A percentile compares a stretch with the other conserved stretches of the same genome.
Conservation (phyloP, 2,329 filamentous ascomycete genomes). For the Parastagonospora nodorum region DNA sequence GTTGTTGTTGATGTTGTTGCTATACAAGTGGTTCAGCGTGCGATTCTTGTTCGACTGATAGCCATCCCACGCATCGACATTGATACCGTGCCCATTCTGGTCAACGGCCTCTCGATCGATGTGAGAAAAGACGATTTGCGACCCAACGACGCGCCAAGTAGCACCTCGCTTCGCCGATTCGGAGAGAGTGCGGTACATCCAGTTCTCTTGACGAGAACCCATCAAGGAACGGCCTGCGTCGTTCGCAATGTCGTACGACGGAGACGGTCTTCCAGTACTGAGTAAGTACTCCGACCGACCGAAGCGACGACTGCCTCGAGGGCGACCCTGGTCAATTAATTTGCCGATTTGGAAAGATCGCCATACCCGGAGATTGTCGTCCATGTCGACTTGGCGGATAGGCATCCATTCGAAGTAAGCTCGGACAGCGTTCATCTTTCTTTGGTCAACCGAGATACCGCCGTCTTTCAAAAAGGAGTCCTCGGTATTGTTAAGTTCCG, state of each 20-base stretch:
- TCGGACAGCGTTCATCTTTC: conserved; percentile 54
- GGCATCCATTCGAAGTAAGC: conserved; percentile 55
- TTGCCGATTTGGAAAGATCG: conserved; percentile 50
- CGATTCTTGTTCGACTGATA: conserved; percentile 74
- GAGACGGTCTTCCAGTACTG: conserved; percentile 66
- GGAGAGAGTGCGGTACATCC: conserved; percentile 60
- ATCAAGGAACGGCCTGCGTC: conserved; percentile 72
- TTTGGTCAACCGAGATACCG: conserved; percentile 49
- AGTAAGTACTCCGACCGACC: conserved; percentile 50
- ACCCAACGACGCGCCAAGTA: conserved; percentile 73
- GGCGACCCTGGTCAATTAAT: conserved; percentile 49
- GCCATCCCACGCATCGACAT: conserved; percentile 68
- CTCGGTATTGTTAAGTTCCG: conserved; percentile 51
- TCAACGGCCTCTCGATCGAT: conserved; percentile 55
- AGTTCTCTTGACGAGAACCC: conserved; percentile 74
- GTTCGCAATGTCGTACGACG: conserved; percentile 65
- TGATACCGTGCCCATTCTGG: conserved; percentile 52
- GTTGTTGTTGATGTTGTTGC: conserved; percentile 73
- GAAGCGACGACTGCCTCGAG: conserved; percentile 51
- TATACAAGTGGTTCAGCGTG: conserved; percentile 68
- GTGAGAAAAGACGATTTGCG: conserved; percentile 70
- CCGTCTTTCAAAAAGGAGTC: conserved; percentile 47
- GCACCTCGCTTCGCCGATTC: conserved; percentile 67
- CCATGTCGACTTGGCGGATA: conserved; percentile 51
- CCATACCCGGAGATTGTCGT: conserved; percentile 51